Evolutionary conservation across 2,329 filamentous ascomycete species (phyloP).

Genomic region (Stagonosporopsis cucurbitacearum): DNA sequence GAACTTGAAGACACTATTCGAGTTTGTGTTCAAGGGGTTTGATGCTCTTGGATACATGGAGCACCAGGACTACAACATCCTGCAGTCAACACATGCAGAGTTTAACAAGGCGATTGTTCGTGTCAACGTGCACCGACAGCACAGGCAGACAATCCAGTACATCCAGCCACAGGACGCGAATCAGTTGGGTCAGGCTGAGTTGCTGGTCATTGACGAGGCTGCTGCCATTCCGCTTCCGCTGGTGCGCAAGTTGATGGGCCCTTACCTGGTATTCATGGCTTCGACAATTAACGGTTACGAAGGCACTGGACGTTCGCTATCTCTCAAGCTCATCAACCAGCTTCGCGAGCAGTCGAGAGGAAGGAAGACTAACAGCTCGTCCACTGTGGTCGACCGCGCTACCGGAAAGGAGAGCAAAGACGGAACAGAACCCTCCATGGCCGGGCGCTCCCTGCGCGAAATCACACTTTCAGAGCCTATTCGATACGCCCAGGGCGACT

Average conservation of each 20-base stretch:
- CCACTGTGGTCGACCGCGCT: conserved; percentile 75
- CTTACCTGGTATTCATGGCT: conserved; percentile 98
- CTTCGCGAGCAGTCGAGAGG: conserved; percentile 88
- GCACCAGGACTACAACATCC: conserved; percentile 96
- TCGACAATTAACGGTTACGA: conserved; percentile 99
- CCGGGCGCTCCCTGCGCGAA: conserved; percentile 83
- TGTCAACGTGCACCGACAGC: conserved; percentile 92
- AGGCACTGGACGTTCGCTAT: conserved; percentile 92
- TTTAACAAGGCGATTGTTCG: conserved; percentile 99
- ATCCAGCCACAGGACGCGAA: conserved; percentile 97
- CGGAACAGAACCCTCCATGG: conserved; percentile 41
- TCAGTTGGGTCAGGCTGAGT: conserved; percentile 90
- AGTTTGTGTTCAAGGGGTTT: conserved; percentile 98
- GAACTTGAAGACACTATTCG: conserved; percentile 97
- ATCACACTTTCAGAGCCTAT: conserved; percentile 95
- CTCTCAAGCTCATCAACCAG: conserved; percentile 95
- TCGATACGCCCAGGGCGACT: conserved; percentile 87
- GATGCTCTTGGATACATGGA: conserved; percentile 93
- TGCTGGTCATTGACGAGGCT: conserved; percentile 96
- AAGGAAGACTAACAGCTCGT: conserved; percentile 59
- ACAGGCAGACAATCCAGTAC: conserved; percentile 98
- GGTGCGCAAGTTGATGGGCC: conserved; percentile 92
- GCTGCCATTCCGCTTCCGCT: conserved; percentile 93
- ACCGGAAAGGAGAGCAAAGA: conserved; percentile 70
- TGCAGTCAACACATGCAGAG: conserved; percentile 96